phyloP scores from a whole-genome alignment of 306 rosid genomes.

The Lathyrus sativus region DNA sequence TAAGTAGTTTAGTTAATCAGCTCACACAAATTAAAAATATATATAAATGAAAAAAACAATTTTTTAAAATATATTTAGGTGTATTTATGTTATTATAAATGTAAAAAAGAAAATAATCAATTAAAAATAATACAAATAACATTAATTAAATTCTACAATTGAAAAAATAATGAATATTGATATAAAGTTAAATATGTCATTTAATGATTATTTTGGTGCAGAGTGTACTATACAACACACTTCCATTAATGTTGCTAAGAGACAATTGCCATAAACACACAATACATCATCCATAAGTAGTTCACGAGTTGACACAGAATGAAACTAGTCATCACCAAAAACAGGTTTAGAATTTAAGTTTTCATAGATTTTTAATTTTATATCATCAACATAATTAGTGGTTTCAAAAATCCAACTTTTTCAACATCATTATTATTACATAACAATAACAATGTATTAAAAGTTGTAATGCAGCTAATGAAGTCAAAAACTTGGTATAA shows the following conservation, averaged over 20 bases:
- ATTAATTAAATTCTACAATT: too few species aligned
- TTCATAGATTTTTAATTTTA: neutral
- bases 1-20: too few species aligned
- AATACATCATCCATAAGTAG: neutral
- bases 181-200: too few species aligned
- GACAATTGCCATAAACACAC: neutral
- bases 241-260: neutral
- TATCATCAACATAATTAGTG: neutral
- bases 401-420: neutral
- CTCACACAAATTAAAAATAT: too few species aligned
- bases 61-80: too few species aligned
- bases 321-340: constrained; percentile 10
- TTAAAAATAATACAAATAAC: too few species aligned
- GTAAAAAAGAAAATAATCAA: too few species aligned
- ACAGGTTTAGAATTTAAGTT: neutral
- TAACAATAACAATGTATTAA: neutral
- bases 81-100: too few species aligned
- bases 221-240: neutral
- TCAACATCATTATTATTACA: neutral
- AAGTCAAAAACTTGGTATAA: constrained; percentile 1
- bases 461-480: too few species aligned
- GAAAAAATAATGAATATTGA: too few species aligned
- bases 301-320: constrained; percentile 30
- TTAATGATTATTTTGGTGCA: too few species aligned
- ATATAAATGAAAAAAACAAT: too few species aligned